Evolutionary conservation across 768 basidiomycete genomes (phyloP).

Genomic region (Pisolithus sp.): DNA sequence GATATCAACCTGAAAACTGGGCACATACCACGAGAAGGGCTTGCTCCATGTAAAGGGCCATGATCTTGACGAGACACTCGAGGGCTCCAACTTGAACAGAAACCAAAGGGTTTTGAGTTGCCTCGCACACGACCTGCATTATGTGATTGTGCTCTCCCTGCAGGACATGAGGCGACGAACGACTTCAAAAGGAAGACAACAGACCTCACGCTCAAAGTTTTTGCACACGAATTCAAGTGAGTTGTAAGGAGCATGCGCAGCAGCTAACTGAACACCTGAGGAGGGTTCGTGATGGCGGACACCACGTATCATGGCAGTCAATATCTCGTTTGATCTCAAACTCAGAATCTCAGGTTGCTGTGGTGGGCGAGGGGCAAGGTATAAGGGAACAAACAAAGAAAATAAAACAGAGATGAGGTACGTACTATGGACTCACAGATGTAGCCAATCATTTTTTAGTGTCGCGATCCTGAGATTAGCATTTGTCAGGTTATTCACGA

Average conservation of each 20-base stretch:
- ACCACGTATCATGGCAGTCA: slow-evolving; percentile 97
- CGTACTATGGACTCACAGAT: no score
- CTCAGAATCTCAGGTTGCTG: slow-evolving; percentile 92
- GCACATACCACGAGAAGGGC: slow-evolving; percentile 90
- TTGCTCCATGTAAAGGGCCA: slow-evolving; percentile 99
- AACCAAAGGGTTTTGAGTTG: slow-evolving; percentile 66
- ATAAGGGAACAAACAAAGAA: not conserved
- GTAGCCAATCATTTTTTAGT: no score
- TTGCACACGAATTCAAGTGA: slow-evolving; percentile 96
- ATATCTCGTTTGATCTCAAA: slow-evolving; percentile 89
- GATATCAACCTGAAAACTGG: slow-evolving; percentile 3
- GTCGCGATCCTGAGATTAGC: no score
- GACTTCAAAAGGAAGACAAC: slow-evolving; percentile 19
- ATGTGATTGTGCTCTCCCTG: no score
- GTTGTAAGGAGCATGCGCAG: no score
- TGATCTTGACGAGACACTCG: slow-evolving; percentile 91
- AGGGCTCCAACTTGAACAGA: slow-evolving; percentile 91
- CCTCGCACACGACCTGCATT: no score
- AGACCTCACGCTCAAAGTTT: slow-evolving; percentile 95
- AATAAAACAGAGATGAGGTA: no score
- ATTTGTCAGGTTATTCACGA: slow-evolving; percentile 71
- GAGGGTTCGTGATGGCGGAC: slow-evolving; percentile 94
- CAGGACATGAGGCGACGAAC: slow-evolving; percentile 3
- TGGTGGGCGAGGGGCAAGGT: slow-evolving; percentile 5
- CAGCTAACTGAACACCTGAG: slow-evolving; percentile 84